Base-by-base conservation (phyloP, 495 filamentous ascomycete species). In the Astrothelium macrocarpum region DNA sequence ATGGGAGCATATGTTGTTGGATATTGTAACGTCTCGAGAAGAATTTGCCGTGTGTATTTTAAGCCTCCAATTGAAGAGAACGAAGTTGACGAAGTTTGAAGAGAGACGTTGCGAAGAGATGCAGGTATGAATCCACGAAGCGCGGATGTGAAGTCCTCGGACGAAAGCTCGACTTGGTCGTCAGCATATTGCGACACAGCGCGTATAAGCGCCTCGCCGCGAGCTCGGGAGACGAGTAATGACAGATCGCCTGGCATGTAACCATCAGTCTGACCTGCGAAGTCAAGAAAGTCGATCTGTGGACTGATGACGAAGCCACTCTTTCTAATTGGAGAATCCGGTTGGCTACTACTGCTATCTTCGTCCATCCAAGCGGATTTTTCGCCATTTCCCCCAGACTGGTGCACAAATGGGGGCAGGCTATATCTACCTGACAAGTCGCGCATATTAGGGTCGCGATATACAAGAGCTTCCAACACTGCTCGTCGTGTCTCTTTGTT, bases 1-100 rank as follows among this genome's bases (percentile, higher is more conserved):
- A 98, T 97, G 1, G 94, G 94, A 0, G 95, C 95, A 74, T 98
- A 98, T 64, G 91, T 96, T 14, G 94, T 98, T 0, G 94, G 94
- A 71, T 97, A 98, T 75, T 97, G 90, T 2, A 98, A 79, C 0
- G 94, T 98, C 76, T 98, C 95, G 11, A 98, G 78, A 26, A 98
- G 81, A 61, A 86, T 91, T 64, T 90, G 83, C 3, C 94, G 87
- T 1, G 94, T 97, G 65, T 88, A 83, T 20, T 84, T 83, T 12
- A 98, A 79, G 14, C 94, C 94, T 58, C 94, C 94, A 64, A 98
- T 97, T 2, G 90, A 90, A 60, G 85, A 83, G 71, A 96, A 98
- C 11, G 87, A 90, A 0, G 88, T 94, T 1, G 87, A 91, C 4
- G 90, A 93, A 18, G 87, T 87, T 62, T 97, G 95, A 0, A 98